Evolutionary conservation across 2,329 filamentous ascomycete genomes (phyloP), one percentile per base, ranked within the genome.

Genomic region (Fusarium clavum): DNA sequence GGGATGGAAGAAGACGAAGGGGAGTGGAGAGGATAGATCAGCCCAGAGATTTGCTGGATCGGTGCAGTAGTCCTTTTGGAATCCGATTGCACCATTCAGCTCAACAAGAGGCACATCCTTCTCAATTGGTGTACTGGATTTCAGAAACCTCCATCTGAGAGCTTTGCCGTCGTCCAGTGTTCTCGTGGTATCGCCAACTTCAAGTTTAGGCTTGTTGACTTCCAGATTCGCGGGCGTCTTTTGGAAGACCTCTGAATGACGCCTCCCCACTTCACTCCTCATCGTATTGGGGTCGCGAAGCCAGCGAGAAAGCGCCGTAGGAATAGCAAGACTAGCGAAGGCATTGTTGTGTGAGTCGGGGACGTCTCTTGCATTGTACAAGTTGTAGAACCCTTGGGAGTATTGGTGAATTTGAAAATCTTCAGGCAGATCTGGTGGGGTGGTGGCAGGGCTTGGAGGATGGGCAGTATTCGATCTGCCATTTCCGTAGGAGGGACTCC

Each of bases 1-100:
- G 2, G 94, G 93, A 75, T 97, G 94, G 80, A 98, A 95, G 77
- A 94, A 93, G 25, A 95, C 92, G 73, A 94, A 94, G 1, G 92
- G 92, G 3, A 90, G 81, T 6, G 89, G 88, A 5, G 87, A 88
- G 16, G 84, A 86, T 13, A 92, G 80, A 55, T 92, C 90, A 34
- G 86, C 82, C 90, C 91, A 94, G 11, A 89, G 84, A 72, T 92
- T 93, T 30, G 85, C 84, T 2, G 86, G 82, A 57, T 92, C 86
- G 13, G 86, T 83, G 70, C 90, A 93, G 72, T 94, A 94, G 62
- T 91, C 87, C 51, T 90, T 89, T 72, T 94, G 89, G 68, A 92
- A 88, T 4, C 91, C 91, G 49, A 94, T 89, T 71, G 91, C 87
- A 25, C 92, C 92, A 73, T 94, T 94, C 47, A 98, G 86, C 79